Evolutionary conservation across 306 rosid genomes (phyloP).

Genomic region (Hippophae gyantsensis): DNA sequence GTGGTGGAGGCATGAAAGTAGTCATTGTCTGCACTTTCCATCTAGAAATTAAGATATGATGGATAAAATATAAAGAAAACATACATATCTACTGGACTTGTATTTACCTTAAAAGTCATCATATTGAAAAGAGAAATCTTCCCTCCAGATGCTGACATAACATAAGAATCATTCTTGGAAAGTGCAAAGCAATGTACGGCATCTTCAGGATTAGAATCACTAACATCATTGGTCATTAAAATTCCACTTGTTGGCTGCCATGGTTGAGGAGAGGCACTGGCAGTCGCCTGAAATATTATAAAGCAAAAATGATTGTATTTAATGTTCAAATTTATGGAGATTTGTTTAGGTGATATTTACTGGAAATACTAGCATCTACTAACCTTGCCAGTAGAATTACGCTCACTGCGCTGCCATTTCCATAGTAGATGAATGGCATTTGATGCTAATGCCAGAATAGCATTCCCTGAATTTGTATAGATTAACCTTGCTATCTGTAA

Average conservation of each 20-base stretch:
- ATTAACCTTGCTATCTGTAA: conserved; percentile 86
- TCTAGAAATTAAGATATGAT: conserved; percentile 30
- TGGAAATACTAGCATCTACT: conserved; percentile 14
- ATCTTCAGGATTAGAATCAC: conserved; percentile 72
- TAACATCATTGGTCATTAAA: conserved; percentile 75
- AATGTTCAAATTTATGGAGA: conserved; percentile 6
- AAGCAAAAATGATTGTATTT: conserved; percentile 17
- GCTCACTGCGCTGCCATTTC: conserved; percentile 88
- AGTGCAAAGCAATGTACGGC: conserved; percentile 87
- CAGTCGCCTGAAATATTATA: conserved; percentile 64
- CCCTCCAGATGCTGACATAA: conserved; percentile 98
- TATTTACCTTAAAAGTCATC: conserved; percentile 91
- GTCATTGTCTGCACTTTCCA: conserved; percentile 81
- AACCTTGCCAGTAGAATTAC: conserved; percentile 69
- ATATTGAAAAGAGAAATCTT: conserved; percentile 88
- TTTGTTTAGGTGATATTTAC: conserved; percentile 8
- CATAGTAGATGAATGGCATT: conserved; percentile 90
- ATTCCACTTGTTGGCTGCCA: conserved; percentile 99
- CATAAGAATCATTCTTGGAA: conserved; percentile 94
- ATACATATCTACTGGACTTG: too few relatives aligned
- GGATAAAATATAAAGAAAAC: conserved; percentile 1
- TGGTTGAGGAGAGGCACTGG: conserved; percentile 66
- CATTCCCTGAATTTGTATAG: conserved; percentile 87
- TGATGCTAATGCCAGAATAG: conserved; percentile 83
- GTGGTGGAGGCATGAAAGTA: conserved; percentile 96